Evolutionary conservation across 805 yeast genomes (phyloP).

Genomic region (Torulaspora franciscae): DNA sequence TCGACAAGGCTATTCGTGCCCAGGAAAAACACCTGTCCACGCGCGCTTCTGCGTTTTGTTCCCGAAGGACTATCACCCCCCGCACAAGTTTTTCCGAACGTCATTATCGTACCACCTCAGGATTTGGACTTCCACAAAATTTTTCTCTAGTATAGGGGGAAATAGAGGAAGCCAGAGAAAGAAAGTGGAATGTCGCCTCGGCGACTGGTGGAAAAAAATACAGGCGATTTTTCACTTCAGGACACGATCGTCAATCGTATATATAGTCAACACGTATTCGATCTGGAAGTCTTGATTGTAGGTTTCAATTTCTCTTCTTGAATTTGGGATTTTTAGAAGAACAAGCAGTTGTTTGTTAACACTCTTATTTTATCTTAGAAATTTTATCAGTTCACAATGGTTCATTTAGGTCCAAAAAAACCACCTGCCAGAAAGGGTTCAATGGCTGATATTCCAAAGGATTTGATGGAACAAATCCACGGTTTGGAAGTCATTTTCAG

Average conservation of each 20-base stretch:
- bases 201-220: not conserved
- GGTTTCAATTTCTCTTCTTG: not conserved
- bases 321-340: not conserved
- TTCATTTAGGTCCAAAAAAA: slow-evolving; percentile 76
- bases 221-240: not conserved
- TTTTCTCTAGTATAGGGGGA: slow-evolving; percentile 1
- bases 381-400: slow-evolving; percentile 44
- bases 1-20: not conserved
- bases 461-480: slow-evolving; percentile 52
- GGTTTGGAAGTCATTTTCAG: slow-evolving; percentile 58
- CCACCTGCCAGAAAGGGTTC: slow-evolving; percentile 76
- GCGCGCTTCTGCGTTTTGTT: not conserved
- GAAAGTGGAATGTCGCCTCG: slow-evolving; percentile 6
- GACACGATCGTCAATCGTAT: not conserved
- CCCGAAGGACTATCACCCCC: not conserved
- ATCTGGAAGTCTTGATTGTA: not conserved
- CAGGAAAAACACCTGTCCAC: slow-evolving; percentile 1
- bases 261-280: slow-evolving; percentile 1
- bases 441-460: slow-evolving; percentile 61
- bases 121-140: not conserved
- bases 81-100: not conserved
- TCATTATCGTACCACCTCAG: not conserved
- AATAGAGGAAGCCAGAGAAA: slow-evolving; percentile 10
- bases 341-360: slow-evolving; percentile 1
- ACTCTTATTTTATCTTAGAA: not conserved